Evolutionary conservation across 495 filamentous ascomycete genomes (phyloP).

Genomic region (Aspergillus baeticus): DNA sequence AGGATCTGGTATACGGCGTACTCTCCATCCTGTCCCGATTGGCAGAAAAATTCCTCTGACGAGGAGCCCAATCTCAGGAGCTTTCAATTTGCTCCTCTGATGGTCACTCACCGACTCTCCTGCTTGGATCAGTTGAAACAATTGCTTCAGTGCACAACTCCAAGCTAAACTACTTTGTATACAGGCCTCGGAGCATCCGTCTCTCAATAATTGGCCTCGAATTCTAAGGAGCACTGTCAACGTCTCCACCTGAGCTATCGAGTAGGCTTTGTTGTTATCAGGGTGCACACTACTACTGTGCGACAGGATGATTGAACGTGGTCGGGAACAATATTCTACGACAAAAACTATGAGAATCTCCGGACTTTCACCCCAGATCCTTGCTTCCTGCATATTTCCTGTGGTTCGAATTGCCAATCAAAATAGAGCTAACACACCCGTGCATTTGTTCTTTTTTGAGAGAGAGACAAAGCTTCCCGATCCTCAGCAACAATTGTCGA

Average conservation of each 20-base stretch:
- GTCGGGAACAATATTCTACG: neutral
- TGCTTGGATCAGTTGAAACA: neutral
- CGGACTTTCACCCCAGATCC: constrained; percentile 2
- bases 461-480: too few relatives aligned
- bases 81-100: neutral
- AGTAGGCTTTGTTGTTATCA: too few relatives aligned
- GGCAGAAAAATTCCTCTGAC: constrained; percentile 9
- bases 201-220: too few relatives aligned
- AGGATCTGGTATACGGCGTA: constrained; percentile 30
- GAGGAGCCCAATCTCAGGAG: neutral
- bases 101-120: constrained; percentile 6
- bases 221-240: too few relatives aligned
- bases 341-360: neutral
- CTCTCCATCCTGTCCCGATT: constrained; percentile 24
- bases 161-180: too few relatives aligned
- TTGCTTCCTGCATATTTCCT: neutral
- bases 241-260: too few relatives aligned
- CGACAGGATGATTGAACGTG: neutral
- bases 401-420: too few relatives aligned
- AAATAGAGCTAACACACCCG: too few relatives aligned
- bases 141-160: neutral
- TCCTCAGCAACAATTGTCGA: too few relatives aligned
- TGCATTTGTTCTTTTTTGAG: too few relatives aligned
- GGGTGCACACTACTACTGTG: neutral
- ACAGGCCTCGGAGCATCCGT: too few relatives aligned